Evolutionary conservation across 768 basidiomycete genomes (phyloP).

Genomic region (Rhodotorula taiwanensis): DNA sequence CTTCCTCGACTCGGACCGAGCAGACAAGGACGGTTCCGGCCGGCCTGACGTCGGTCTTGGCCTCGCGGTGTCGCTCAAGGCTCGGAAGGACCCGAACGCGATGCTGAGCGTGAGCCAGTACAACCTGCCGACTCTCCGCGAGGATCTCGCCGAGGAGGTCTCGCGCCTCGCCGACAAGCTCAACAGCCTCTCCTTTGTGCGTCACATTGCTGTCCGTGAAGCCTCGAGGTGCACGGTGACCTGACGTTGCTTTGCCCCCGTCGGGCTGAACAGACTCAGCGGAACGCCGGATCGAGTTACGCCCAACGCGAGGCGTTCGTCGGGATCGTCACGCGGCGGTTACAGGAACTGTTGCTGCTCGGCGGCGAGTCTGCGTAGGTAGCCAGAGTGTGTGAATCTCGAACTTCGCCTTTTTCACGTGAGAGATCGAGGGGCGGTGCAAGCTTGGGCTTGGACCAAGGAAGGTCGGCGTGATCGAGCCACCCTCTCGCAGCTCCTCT

Average conservation of each 20-base stretch:
- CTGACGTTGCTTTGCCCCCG: background rate
- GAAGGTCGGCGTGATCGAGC: background rate
- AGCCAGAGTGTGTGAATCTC: background rate
- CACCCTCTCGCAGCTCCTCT: too few species aligned
- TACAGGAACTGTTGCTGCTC: conserved; percentile 19
- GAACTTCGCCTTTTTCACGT: too few species aligned
- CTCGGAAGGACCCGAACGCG: conserved; percentile 8
- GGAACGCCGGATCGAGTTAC: conserved; percentile 51
- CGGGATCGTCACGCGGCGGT: conserved; percentile 64
- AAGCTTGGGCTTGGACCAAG: background rate
- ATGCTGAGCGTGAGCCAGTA: conserved; percentile 4
- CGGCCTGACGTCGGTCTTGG: conserved; percentile 40
- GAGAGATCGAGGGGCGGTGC: background rate
- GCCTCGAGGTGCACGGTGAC: too few species aligned
- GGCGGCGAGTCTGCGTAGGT: background rate
- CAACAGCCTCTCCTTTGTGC: conserved; percentile 53
- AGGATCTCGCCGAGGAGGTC: conserved; percentile 53
- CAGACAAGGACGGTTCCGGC: conserved; percentile 44
- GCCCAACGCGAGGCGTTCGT: conserved; percentile 63
- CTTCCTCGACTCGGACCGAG: conserved; percentile 48
- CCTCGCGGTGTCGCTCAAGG: conserved; percentile 27
- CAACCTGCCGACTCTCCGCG: conserved; percentile 28
- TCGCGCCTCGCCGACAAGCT: conserved; percentile 51
- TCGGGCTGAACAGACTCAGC: conserved; percentile 39
- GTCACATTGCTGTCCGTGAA: conserved; percentile 41